A percentile compares a stretch with the other conserved stretches of the same genome.
Conservation (phyloP, 1,139 yeast species). For the Scheffersomyces cryptocercus region DNA sequence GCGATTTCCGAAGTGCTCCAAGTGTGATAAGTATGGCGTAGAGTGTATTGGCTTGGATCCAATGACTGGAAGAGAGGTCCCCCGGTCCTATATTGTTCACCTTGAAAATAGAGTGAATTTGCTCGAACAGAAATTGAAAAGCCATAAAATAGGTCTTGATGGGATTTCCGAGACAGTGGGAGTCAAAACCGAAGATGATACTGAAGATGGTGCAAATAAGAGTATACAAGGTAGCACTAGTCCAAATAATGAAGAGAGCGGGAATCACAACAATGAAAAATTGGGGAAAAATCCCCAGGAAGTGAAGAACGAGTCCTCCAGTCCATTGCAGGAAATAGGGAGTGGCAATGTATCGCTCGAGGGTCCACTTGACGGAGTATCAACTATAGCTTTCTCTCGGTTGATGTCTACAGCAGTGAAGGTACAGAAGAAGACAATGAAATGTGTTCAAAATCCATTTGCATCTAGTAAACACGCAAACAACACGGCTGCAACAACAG, state of each 20-base stretch:
- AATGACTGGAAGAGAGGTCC: slow-evolving; percentile 83
- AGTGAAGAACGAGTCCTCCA: slow-evolving; percentile 1
- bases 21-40: slow-evolving; percentile 65
- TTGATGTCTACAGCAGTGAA: slow-evolving; percentile 76
- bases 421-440: slow-evolving; percentile 24
- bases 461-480: slow-evolving; percentile 10
- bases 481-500: slow-evolving; percentile 10
- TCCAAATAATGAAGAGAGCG: background rate
- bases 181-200: background rate
- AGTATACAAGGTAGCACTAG: background rate
- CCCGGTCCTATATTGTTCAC: slow-evolving; percentile 75
- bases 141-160: slow-evolving; percentile 38
- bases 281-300: too few relatives aligned
- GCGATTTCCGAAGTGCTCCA: slow-evolving; percentile 73
- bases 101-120: slow-evolving; percentile 64
- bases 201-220: background rate
- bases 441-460: background rate
- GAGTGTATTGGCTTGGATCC: slow-evolving; percentile 86
- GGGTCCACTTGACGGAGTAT: background rate
- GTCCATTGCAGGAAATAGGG: slow-evolving; percentile 1
- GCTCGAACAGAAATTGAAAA: slow-evolving; percentile 52
- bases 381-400: slow-evolving; percentile 64
- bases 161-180: background rate
- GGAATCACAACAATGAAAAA: background rate
- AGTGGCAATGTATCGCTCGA: background rate